Evolutionary conservation across 768 basidiomycete species (phyloP).

Genomic region (Leucosporidium scottii): DNA sequence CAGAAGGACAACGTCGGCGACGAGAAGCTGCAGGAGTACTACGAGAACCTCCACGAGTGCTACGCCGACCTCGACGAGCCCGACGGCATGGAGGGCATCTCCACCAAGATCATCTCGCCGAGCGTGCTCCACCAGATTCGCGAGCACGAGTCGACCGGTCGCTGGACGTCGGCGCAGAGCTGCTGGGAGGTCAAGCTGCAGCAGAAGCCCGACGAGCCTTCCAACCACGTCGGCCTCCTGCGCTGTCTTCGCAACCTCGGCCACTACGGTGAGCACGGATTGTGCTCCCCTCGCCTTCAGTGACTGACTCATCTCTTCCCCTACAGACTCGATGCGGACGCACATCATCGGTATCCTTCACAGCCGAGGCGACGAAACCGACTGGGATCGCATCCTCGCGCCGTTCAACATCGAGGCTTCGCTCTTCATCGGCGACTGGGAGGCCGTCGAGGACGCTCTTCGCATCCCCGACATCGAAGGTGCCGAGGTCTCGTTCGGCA

Average conservation of each 20-base stretch:
- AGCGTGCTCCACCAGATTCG: slow-evolving; percentile 93
- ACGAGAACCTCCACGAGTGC: slow-evolving; percentile 88
- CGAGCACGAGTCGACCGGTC: slow-evolving; percentile 91
- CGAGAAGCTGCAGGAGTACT: slow-evolving; percentile 59
- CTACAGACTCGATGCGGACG: slow-evolving; percentile 81
- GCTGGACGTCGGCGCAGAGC: slow-evolving; percentile 97
- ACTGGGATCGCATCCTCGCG: slow-evolving; percentile 69
- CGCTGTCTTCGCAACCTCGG: slow-evolving; percentile 88
- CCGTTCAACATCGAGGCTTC: slow-evolving; percentile 87
- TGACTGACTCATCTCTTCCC: background rate
- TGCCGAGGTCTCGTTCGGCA: slow-evolving; percentile 66
- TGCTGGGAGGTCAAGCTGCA: slow-evolving; percentile 97
- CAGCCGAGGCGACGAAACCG: slow-evolving; percentile 55
- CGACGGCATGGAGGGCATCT: slow-evolving; percentile 98
- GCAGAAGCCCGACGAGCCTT: slow-evolving; percentile 77
- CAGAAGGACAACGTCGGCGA: slow-evolving; percentile 33
- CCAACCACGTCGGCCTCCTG: slow-evolving; percentile 79
- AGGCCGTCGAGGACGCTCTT: slow-evolving; percentile 59
- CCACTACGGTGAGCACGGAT: slow-evolving; percentile 69
- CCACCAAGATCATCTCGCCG: slow-evolving; percentile 76
- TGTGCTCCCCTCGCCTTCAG: too few relatives aligned
- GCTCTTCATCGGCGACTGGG: slow-evolving; percentile 94
- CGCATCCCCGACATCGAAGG: slow-evolving; percentile 39
- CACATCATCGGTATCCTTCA: slow-evolving; percentile 84
- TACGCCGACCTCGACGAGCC: slow-evolving; percentile 95